Evolutionary conservation across 768 basidiomycete genomes (phyloP).

Genomic region (Auricularia sp.): DNA sequence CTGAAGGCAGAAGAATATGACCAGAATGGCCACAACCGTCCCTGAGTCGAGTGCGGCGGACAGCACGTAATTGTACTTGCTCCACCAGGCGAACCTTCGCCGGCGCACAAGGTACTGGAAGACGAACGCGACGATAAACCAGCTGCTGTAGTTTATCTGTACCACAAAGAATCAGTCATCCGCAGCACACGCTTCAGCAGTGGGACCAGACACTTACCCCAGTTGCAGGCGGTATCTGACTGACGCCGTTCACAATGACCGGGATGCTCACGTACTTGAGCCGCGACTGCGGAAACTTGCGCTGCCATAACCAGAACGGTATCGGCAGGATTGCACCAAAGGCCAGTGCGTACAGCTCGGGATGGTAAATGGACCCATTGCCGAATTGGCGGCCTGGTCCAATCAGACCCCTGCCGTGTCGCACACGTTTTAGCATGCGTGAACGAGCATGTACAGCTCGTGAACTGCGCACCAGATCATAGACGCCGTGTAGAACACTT

Average conservation of each 20-base stretch:
- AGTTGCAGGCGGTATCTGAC: constrained; percentile 33
- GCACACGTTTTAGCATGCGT: neutral
- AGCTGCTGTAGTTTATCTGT: constrained; percentile 33
- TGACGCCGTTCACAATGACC: constrained; percentile 30
- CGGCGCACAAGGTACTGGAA: constrained; percentile 36
- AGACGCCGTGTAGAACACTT: constrained; percentile 29
- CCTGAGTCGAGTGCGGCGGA: constrained; percentile 32
- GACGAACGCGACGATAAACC: constrained; percentile 32
- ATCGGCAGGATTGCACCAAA: constrained; percentile 32
- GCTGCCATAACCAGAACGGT: constrained; percentile 27
- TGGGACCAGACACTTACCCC: constrained; percentile 12
- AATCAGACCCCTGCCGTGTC: constrained; percentile 28
- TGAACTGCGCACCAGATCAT: constrained; percentile 27
- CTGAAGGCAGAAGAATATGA: constrained; percentile 33
- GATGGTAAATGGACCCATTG: constrained; percentile 25
- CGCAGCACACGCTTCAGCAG: neutral
- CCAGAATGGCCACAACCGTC: constrained; percentile 27
- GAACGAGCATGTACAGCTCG: neutral
- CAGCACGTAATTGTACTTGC: constrained; percentile 41
- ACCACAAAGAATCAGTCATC: neutral
- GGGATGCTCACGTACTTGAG: constrained; percentile 29
- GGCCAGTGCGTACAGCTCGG: constrained; percentile 27
- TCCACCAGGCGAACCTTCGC: constrained; percentile 35
- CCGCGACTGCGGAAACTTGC: constrained; percentile 23
- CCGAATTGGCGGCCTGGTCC: constrained; percentile 35